These are phyloP conservation scores for Fusarium virguliforme DNA, from an alignment of 2,329 filamentous ascomycete species.

Conservation along the genomic window DNA sequence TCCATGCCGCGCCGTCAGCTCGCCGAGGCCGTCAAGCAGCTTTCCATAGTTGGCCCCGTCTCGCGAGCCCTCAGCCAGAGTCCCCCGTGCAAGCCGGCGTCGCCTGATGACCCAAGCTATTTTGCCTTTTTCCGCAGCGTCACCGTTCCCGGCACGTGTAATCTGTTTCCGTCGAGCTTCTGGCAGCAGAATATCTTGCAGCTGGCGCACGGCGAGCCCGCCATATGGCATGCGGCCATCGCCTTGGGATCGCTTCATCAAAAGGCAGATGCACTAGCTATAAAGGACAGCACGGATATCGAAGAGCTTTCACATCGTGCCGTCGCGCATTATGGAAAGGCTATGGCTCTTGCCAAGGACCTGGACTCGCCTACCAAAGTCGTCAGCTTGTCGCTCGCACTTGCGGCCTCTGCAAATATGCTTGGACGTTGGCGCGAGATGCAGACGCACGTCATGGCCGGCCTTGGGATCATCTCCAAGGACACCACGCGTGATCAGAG, in stretches of 20 bases:
- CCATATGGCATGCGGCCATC: conserved; percentile 51
- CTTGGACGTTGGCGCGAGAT: conserved; percentile 48
- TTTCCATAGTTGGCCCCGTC: conserved; percentile 47
- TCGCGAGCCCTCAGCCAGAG: background rate
- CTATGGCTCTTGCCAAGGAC: conserved; percentile 46
- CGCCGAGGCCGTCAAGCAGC: conserved; percentile 42
- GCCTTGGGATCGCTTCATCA: conserved; percentile 53
- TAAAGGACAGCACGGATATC: background rate
- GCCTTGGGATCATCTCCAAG: conserved; percentile 44
- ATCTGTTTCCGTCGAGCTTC: conserved; percentile 46
- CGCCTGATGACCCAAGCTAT: conserved; percentile 26
- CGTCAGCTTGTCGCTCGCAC: conserved; percentile 47
- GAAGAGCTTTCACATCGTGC: conserved; percentile 37
- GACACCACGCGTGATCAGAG: background rate
- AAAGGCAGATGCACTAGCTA: conserved; percentile 15
- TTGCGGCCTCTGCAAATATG: conserved; percentile 49
- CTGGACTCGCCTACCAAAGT: conserved; percentile 41
- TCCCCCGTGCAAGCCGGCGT: background rate
- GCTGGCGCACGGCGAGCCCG: conserved; percentile 50
- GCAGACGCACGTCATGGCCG: conserved; percentile 48
- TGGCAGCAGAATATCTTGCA: conserved; percentile 50
- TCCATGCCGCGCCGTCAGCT: conserved; percentile 49
- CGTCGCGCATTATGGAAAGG: conserved; percentile 42
- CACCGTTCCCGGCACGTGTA: conserved; percentile 43
- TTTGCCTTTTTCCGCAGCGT: conserved; percentile 54